Base-by-base conservation (phyloP, 2,329 filamentous ascomycete genomes). In the Fusarium neocosmosporiellum region DNA sequence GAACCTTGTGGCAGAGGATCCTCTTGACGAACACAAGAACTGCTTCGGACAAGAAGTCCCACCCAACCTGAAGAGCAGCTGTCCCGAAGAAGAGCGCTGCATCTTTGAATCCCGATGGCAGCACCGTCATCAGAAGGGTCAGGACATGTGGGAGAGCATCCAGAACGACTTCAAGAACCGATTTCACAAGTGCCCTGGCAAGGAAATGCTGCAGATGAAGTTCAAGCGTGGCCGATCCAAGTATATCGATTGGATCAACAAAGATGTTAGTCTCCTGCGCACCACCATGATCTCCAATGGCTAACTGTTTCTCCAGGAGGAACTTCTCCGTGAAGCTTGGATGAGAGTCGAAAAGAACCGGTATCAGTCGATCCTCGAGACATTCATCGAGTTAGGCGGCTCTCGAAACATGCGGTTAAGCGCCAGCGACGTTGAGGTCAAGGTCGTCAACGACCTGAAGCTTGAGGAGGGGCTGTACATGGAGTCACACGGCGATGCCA, bases 131-230 rank as follows among this genome's bases (percentile, higher is more conserved):
- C 82, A 84, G 59, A 88, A 87, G 73, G 88, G 88, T 18, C 87
- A 88, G 70, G 87, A 88, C 36, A 90, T 90, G 87, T 90, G 88
- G 88, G 84, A 88, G 27, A 81, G 83, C 41, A 89, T 90, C 65
- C 83, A 84, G 57, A 77, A 76, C 7, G 83, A 86, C 64, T 89
- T 83, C 67, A 76, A 76, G 16, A 64, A 70, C 10, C 66, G 67
- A 22, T 84, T 84, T 59, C 63, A 76, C 11, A 81, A 83, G 67
- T 79, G 80, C 16, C 81, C 80, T 7, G 82, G 84, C 39, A 86
- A 87, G 70, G 86, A 88, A 57, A 84, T 84, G 58, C 81, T 90
- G 6, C 88, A 90, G 73, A 90, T 90, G 88, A 87, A 86, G 75
- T 83, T 88, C 43, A 85, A 85, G 14, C 84, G 88, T 8, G 84